These are phyloP conservation scores for Tolypocladium album DNA, from an alignment of 2,329 filamentous ascomycete species.

Conservation along the genomic window DNA sequence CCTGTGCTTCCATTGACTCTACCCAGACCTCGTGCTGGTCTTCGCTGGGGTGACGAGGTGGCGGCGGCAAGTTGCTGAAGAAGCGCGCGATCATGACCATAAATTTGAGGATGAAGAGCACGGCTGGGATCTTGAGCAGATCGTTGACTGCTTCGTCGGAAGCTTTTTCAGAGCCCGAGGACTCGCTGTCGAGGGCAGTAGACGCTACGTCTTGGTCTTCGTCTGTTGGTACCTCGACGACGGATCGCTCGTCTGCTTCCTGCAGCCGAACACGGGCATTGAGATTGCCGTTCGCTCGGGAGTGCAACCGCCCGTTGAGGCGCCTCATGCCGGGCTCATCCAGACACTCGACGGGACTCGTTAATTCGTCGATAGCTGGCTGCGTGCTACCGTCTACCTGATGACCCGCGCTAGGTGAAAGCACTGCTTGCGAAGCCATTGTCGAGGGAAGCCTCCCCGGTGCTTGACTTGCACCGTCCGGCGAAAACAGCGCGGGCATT, in stretches of 20 bases:
- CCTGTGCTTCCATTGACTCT: neutral
- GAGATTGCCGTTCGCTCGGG: neutral
- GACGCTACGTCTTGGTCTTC: neutral
- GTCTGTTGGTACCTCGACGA: neutral
- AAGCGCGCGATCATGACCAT: neutral
- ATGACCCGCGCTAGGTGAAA: neutral
- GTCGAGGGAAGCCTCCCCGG: neutral
- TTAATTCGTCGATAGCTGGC: neutral
- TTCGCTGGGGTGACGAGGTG: neutral
- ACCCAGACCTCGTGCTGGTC: neutral
- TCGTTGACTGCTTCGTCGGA: neutral
- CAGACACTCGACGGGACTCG: neutral
- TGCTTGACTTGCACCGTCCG: neutral
- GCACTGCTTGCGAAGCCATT: neutral
- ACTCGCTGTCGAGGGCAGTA: neutral
- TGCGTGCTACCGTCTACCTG: neutral
- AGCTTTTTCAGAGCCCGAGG: neutral
- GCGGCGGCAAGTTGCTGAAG: neutral
- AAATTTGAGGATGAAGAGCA: conserved; percentile 1
- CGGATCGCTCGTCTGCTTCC: neutral
- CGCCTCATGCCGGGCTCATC: neutral
- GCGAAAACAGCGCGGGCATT: conserved; percentile 1
- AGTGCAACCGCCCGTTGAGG: neutral
- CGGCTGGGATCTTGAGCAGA: neutral
- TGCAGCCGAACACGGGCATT: neutral